Evolutionary conservation across 2,329 filamentous ascomycete genomes (phyloP).

Genomic region (Monosporascus sp.): DNA sequence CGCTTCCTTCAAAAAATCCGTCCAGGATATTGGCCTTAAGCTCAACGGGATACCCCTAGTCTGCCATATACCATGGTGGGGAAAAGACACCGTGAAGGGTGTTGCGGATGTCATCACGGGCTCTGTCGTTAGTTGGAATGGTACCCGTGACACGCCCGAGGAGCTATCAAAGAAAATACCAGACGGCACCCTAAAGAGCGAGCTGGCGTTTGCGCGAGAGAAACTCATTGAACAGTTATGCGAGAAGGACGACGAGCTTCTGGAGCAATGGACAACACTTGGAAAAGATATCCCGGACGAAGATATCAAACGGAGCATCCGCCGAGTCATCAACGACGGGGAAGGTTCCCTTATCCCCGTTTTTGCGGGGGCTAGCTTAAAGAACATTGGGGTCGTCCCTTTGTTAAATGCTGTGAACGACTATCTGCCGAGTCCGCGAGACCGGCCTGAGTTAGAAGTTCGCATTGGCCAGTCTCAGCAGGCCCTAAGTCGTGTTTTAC

Average conservation of each 20-base stretch:
- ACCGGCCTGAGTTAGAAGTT: conserved; percentile 75
- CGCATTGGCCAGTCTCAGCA: conserved; percentile 58
- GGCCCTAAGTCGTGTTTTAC: conserved; percentile 34
- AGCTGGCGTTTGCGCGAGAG: conserved; percentile 70
- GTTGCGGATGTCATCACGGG: conserved; percentile 79
- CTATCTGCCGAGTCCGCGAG: conserved; percentile 75
- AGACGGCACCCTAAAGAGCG: conserved; percentile 47
- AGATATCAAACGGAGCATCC: conserved; percentile 67
- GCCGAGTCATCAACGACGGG: conserved; percentile 62
- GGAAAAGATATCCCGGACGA: conserved; percentile 67
- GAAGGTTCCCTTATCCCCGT: conserved; percentile 75
- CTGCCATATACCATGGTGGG: conserved; percentile 94
- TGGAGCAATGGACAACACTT: conserved; percentile 76
- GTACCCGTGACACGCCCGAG: conserved; percentile 32
- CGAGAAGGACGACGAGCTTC: conserved; percentile 80
- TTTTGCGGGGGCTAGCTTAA: conserved; percentile 87
- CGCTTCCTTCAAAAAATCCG: conserved; percentile 75
- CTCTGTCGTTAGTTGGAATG: conserved; percentile 67
- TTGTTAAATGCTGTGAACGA: conserved; percentile 84
- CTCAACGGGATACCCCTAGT: conserved; percentile 82
- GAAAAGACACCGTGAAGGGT: conserved; percentile 72
- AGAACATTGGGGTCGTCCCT: conserved; percentile 90
- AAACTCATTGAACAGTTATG: conserved; percentile 79
- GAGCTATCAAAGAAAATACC: conserved; percentile 48
- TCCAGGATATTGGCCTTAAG: conserved; percentile 76